Evolutionary conservation across 805 yeast genomes (phyloP), one percentile per base, ranked within the genome.

Genomic region (Kuraishia borneana): DNA sequence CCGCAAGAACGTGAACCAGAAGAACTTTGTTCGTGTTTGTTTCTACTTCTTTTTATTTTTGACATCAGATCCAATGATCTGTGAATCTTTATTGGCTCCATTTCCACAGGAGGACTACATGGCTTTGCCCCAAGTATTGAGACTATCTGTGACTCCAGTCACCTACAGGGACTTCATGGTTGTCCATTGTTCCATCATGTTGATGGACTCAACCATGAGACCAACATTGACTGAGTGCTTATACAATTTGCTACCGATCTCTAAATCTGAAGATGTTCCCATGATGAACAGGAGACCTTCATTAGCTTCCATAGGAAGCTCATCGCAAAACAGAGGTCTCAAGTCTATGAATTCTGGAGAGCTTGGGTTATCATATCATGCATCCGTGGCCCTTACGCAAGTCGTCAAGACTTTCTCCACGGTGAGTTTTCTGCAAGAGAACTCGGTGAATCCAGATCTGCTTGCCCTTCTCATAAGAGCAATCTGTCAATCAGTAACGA

Each of bases 91-190:
- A 20, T 47, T 77, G 13, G 45, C 53, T n/a, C 68, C 73, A 5
- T 56, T 76, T 34, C 59, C 62, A 31, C 51, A 54, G 2, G 46
- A 53, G 8, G 60, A 61, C 35, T 72, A 70, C 44, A 48, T 59
- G 17, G 51, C 60, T 28, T 47, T 81, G n/a, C 87, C 87, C 3
- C 57, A 56, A 23, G 58, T 58, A 29, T 73, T 65, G 51, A 70
- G 66, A 42, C 44, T 40, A 38, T 47, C 43, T 43, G 60, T 50
- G 33, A 47, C 41, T 36, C 71, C 60, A 36, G 51, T 64, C 7
- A 74, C 84, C 1, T 68, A 73, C 36, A 54, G 89, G 40, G 94
- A 82, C 51, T 78, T 77, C 37, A 36, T 76, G 6, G 60, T 79
- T 0, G 58, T 66, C 5, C 82, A 76, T 32, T 48, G 73, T 5